Percentiles rank a stretch among this genome's conserved stretches.
Evolutionary conservation across 495 filamentous ascomycete genomes (phyloP).

Genomic region (Penicillium herquei): DNA sequence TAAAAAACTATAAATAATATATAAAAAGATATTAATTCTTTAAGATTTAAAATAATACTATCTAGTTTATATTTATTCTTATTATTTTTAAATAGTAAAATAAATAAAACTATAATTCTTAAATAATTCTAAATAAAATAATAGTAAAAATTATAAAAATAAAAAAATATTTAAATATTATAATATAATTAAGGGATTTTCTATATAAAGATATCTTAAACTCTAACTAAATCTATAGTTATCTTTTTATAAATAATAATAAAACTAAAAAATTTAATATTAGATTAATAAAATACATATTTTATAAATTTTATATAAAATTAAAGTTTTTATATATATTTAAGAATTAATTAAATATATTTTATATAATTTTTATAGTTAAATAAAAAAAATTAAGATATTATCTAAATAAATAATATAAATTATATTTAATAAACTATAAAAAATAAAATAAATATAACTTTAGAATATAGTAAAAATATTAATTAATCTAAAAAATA

Average conservation of each 20-base stretch:
- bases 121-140: neutral
- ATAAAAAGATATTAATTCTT: too few relatives aligned
- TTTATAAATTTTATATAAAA: neutral
- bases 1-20: too few relatives aligned
- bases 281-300: neutral
- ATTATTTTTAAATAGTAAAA: neutral
- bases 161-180: neutral
- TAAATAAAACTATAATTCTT: neutral
- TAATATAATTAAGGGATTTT: neutral
- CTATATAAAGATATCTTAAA: neutral
- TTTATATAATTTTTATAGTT: neutral
- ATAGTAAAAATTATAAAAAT: neutral
- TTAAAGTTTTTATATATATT: neutral
- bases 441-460: neutral
- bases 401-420: slow-evolving; percentile 1
- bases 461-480: neutral
- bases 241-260: neutral
- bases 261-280: too few relatives aligned
- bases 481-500: slow-evolving; percentile 1
- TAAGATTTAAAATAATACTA: too few relatives aligned
- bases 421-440: neutral
- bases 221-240: neutral
- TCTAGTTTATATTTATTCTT: neutral
- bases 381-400: neutral
- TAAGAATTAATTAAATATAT: neutral